Evolutionary conservation across 1,139 yeast species (phyloP), one percentile per base, ranked within the genome.

Genomic region (Kluyveromyces sp.): DNA sequence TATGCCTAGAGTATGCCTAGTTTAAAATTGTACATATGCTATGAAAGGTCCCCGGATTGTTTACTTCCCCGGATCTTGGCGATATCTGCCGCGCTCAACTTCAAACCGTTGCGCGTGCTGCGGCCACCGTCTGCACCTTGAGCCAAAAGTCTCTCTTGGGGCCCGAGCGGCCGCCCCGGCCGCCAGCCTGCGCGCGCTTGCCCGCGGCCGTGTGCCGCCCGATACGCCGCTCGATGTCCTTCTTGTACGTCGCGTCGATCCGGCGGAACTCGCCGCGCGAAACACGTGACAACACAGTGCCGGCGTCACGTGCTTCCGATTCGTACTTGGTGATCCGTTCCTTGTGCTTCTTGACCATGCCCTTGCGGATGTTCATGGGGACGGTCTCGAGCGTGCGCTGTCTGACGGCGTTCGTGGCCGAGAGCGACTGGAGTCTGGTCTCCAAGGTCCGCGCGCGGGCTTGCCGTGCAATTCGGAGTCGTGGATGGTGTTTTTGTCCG

Each of bases 341-440:
- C 38, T 73, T 66, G 45, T 82, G 75, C 45, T 81, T 75, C 43
- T 72, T 67, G 36, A 85, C 71, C 83, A 90, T 83, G 2, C 96
- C 96, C 60, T 84, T 85, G 49, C 97, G 75, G 73, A 88, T 80
- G 26, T 76, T 65, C 90, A 92, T 89, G 10, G 98, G 96, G 78
- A 87, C 84, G 44, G 79, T 84, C 56, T 86, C 95, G 33, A 83
- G 67, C 37, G 50, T 63, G 26, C 27, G 21, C 49, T 42, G 52
- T 2, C 67, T 63, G 25, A 67, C 58, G 0, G 81, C 76, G 59
- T 81, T 81, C 0, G 60, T 54, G 1, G 77, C 72, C 0, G 90
- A 73, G 6, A 82, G 60, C 28, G 71, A 68, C 32, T 80, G 70
- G 47, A 90, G 70, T 47, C 97, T 73, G 38, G 81, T 74, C 47